Conservation (phyloP, 2,329 filamentous ascomycete genomes). For the Fusarium xylarioides region DNA sequence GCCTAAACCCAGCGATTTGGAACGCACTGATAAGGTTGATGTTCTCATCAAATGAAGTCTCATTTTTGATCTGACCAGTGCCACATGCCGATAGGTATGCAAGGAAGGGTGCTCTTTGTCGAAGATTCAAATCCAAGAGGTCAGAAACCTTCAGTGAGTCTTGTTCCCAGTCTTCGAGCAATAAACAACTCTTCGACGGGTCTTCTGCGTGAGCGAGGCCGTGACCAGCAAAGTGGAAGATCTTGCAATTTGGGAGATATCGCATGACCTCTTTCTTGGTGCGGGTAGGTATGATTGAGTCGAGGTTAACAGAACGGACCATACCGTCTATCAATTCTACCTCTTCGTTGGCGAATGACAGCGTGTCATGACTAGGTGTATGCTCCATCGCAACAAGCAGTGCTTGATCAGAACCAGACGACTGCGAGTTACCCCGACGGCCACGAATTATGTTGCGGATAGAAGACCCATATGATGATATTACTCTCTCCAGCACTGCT, state of each 20-base stretch:
- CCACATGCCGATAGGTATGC: constrained; percentile 3
- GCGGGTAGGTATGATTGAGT: not conserved
- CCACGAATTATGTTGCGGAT: not conserved
- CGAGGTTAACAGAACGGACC: not conserved
- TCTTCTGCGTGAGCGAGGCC: not conserved
- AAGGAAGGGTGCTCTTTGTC: not conserved
- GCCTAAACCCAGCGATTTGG: not conserved
- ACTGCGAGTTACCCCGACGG: not conserved
- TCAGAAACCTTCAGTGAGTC: not conserved
- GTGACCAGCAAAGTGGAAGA: constrained; percentile 9
- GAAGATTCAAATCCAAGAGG: not conserved
- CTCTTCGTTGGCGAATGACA: not conserved
- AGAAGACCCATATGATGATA: not conserved
- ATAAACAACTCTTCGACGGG: not conserved
- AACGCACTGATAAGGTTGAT: not conserved
- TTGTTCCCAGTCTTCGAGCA: not conserved
- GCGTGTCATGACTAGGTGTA: not conserved
- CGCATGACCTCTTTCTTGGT: not conserved
- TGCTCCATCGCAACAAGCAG: not conserved
- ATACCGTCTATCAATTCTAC: rapidly evolving
- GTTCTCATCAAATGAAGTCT: not conserved
- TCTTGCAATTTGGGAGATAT: not conserved
- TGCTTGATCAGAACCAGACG: not conserved
- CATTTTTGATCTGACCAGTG: not conserved
- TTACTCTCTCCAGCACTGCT: rapidly evolving